A percentile compares a stretch with the other conserved stretches of the same genome.
Evolutionary conservation across 225 moss, liverwort and hornwort genomes (phyloP).

Genomic region (Climacium dendroides): DNA sequence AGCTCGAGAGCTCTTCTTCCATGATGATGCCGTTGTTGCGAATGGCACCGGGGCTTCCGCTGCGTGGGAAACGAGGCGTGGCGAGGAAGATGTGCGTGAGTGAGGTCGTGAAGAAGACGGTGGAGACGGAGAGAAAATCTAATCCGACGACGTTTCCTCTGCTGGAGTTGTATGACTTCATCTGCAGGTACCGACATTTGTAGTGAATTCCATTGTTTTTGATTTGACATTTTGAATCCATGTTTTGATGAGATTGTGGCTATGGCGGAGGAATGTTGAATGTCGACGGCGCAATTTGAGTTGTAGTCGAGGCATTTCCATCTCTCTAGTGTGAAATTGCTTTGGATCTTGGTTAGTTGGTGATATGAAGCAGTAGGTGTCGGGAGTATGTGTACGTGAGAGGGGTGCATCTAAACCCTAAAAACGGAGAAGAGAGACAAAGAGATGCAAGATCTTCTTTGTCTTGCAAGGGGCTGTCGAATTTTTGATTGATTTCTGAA

Average conservation of each 20-base stretch:
- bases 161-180: slow-evolving; percentile 3
- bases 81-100: neutral
- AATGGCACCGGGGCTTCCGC: neutral
- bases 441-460: neutral
- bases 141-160: neutral
- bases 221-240: neutral
- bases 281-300: neutral
- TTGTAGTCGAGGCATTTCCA: neutral
- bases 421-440: neutral
- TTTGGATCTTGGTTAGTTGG: neutral
- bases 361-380: slow-evolving; percentile 2
- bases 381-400: neutral
- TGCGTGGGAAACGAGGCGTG: neutral
- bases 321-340: neutral
- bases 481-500: neutral
- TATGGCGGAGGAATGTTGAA: neutral
- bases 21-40: neutral
- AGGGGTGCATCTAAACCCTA: neutral
- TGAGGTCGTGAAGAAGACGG: neutral
- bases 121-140: neutral
- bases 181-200: neutral
- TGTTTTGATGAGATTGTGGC: neutral
- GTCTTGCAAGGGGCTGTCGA: neutral
- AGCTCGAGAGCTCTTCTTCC: neutral
- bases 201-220: neutral